A percentile compares a stretch with the other conserved stretches of the same genome.
Conservation (phyloP, 192 early-diverging fungal genomes). For the Entomortierella chlamydospora region DNA sequence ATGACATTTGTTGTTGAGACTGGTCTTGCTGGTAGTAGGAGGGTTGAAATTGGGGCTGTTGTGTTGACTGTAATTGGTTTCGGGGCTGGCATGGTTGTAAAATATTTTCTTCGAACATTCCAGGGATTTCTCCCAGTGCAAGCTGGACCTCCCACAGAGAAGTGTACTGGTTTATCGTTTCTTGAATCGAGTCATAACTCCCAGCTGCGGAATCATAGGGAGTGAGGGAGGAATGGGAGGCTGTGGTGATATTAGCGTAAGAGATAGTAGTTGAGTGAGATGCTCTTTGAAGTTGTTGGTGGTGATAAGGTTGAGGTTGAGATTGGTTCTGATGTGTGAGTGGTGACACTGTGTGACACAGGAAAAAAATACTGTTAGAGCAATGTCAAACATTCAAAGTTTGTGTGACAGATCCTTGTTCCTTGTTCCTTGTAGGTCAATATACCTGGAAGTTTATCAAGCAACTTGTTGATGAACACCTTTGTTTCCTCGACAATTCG, state of each 20-base stretch:
- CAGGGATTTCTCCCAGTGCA: slow-evolving; percentile 35
- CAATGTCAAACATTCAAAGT: too few relatives aligned
- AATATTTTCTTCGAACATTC: slow-evolving; percentile 35
- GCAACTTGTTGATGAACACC: background rate
- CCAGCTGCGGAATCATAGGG: background rate
- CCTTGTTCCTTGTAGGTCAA: background rate
- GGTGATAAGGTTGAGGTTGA: background rate
- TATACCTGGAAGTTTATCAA: background rate
- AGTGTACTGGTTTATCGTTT: slow-evolving; percentile 3
- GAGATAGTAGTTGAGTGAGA: slow-evolving; percentile 16
- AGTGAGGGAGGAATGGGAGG: slow-evolving; percentile 1
- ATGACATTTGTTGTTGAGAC: background rate
- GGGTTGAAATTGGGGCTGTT: background rate
- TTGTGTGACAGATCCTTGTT: too few relatives aligned
- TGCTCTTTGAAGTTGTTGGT: slow-evolving; percentile 1
- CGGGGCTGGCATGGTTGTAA: slow-evolving; percentile 19
- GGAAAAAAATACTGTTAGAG: background rate
- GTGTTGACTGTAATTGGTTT: background rate
- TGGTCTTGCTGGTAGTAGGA: background rate
- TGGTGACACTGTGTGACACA: background rate
- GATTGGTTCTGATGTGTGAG: slow-evolving; percentile 1
- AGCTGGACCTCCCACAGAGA: slow-evolving; percentile 50
- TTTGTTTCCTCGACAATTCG: background rate
- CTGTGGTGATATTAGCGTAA: slow-evolving; percentile 3
- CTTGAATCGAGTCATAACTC: background rate